phyloP scores from a whole-genome alignment of 2,329 filamentous ascomycete genomes.

The Hymenoscyphus fructigenus region DNA sequence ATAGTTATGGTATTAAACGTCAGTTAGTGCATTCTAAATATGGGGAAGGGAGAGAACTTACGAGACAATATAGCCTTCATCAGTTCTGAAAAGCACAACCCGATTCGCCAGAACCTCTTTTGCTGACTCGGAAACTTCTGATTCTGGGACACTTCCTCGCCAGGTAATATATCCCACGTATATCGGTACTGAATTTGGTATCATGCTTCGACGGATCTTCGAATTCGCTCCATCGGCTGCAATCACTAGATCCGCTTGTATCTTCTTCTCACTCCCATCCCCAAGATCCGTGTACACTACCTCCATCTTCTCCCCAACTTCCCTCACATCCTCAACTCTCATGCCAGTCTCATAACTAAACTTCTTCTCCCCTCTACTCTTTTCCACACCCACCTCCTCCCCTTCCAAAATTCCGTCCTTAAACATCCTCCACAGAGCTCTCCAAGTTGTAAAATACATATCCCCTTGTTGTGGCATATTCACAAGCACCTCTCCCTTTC shows the following conservation, averaged over 20 bases:
- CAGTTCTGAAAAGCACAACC: background rate
- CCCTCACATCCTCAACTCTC: background rate
- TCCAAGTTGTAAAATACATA: too few relatives aligned
- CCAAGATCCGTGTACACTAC: background rate
- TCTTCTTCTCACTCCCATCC: background rate
- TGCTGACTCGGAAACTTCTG: background rate
- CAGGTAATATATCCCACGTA: constrained; percentile 7
- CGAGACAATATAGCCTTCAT: background rate
- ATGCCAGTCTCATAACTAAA: background rate
- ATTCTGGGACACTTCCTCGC: constrained; percentile 1
- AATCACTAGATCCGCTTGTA: background rate
- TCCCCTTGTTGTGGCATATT: too few relatives aligned
- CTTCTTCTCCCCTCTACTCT: too few relatives aligned
- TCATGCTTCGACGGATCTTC: background rate
- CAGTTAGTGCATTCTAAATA: background rate
- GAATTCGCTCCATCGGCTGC: constrained; percentile 9
- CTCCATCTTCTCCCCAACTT: background rate
- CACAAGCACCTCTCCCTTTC: background rate
- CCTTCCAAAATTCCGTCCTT: background rate
- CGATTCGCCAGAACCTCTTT: background rate
- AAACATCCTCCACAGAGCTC: too few relatives aligned
- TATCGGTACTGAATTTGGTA: background rate
- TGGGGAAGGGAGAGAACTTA: background rate
- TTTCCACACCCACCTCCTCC: background rate
- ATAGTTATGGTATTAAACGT: background rate